phyloP scores from a whole-genome alignment of 225 moss, liverwort and hornwort genomes.

The Marchantia paleacea region DNA sequence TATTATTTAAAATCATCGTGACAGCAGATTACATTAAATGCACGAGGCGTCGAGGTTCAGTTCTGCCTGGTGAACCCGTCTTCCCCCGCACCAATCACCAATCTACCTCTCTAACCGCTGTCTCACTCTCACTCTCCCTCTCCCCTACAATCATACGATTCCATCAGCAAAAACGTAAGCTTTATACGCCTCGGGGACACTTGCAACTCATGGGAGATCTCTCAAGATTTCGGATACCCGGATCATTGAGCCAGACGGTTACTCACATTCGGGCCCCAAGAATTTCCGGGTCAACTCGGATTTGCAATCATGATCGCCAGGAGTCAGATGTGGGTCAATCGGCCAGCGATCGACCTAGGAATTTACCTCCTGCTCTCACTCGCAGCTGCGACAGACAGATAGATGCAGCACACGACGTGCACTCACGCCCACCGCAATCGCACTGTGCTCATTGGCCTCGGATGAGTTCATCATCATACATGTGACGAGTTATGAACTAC shows the following conservation, averaged over 20 bases:
- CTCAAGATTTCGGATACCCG: neutral
- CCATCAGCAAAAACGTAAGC: neutral
- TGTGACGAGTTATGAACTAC: neutral
- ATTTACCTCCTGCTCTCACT: neutral
- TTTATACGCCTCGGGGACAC: neutral
- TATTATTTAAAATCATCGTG: neutral
- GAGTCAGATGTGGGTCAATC: neutral
- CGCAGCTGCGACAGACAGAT: neutral
- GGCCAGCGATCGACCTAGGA: neutral
- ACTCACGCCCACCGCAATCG: neutral
- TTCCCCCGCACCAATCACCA: neutral
- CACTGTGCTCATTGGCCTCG: neutral
- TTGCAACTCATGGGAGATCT: neutral
- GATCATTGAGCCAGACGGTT: neutral
- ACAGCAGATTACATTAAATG: neutral
- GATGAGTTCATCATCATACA: neutral
- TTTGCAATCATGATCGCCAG: neutral
- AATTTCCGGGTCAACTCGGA: neutral
- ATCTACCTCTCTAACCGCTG: neutral
- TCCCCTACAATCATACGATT: too few relatives aligned
- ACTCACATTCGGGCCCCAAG: neutral
- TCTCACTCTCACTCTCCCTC: too few relatives aligned
- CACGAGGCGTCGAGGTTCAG: neutral
- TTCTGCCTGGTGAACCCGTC: neutral
- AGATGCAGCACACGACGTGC: neutral